Evolutionary conservation across 441 rosid genomes (phyloP).

Genomic region (Jatropha multifida): DNA sequence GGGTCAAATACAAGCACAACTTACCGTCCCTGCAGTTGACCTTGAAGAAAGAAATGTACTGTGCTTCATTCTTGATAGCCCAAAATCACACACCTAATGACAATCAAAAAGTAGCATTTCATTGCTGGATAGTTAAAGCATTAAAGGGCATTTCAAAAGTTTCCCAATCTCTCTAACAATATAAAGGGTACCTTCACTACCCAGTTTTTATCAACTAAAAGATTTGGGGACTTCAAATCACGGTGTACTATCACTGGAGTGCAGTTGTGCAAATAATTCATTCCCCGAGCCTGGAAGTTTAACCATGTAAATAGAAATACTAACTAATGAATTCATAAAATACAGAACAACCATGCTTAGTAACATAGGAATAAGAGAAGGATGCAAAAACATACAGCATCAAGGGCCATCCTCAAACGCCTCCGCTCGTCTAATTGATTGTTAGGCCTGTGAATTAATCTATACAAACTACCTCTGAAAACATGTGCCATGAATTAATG

Average conservation of each 20-base stretch:
- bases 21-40: constrained; percentile 97
- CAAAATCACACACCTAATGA: constrained; percentile 83
- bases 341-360: constrained; percentile 14
- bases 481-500: background rate
- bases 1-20: constrained; percentile 17
- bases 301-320: constrained; percentile 24
- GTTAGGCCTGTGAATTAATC: constrained; percentile 87
- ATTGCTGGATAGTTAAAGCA: constrained; percentile 12
- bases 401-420: constrained; percentile 95
- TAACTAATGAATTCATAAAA: constrained; percentile 20
- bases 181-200: constrained; percentile 68
- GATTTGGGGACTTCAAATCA: constrained; percentile 95
- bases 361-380: constrained; percentile 11
- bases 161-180: constrained; percentile 10
- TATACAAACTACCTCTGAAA: constrained; percentile 97
- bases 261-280: constrained; percentile 96
- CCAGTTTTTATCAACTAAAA: constrained; percentile 96
- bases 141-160: constrained; percentile 9
- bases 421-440: constrained; percentile 90
- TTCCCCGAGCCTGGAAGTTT: constrained; percentile 85
- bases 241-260: constrained; percentile 86
- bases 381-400: constrained; percentile 58
- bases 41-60: constrained; percentile 92
- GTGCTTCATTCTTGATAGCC: constrained; percentile 85
- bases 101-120: constrained; percentile 16